Evolutionary conservation across 2,329 filamentous ascomycete genomes (phyloP).

Genomic region (Colletotrichum sp.): DNA sequence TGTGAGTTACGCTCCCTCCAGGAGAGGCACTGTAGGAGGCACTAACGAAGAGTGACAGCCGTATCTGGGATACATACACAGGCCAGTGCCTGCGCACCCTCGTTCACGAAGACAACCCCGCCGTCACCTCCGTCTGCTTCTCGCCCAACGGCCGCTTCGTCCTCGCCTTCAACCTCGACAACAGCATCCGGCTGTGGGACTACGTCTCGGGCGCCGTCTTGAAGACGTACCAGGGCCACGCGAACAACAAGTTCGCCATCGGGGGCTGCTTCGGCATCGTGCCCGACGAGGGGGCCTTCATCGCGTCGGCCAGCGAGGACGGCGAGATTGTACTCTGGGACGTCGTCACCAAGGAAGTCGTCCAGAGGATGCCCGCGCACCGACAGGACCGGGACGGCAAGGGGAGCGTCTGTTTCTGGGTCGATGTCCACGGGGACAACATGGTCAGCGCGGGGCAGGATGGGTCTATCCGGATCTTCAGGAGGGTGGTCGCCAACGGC

Average conservation of each 20-base stretch:
- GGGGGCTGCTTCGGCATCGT: slow-evolving; percentile 77
- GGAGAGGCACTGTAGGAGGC: not conserved
- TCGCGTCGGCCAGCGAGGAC: slow-evolving; percentile 86
- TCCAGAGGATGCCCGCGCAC: slow-evolving; percentile 67
- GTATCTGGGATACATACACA: slow-evolving; percentile 94
- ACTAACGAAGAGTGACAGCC: slow-evolving; percentile 44
- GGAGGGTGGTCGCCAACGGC: slow-evolving; percentile 26
- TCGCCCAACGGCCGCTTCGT: slow-evolving; percentile 93
- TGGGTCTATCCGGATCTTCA: slow-evolving; percentile 54
- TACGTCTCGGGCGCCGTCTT: slow-evolving; percentile 90
- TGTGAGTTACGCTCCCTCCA: slow-evolving; percentile 53
- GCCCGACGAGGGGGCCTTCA: slow-evolving; percentile 54
- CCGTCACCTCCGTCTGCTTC: slow-evolving; percentile 88
- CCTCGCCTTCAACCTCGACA: slow-evolving; percentile 89
- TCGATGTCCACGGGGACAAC: slow-evolving; percentile 60
- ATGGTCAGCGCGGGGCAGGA: slow-evolving; percentile 65
- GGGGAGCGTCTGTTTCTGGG: slow-evolving; percentile 67
- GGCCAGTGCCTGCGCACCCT: slow-evolving; percentile 94
- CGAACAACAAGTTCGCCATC: slow-evolving; percentile 84
- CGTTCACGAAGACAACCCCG: slow-evolving; percentile 94
- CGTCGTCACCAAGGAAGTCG: slow-evolving; percentile 79
- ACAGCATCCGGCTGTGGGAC: slow-evolving; percentile 90
- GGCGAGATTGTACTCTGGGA: slow-evolving; percentile 89
- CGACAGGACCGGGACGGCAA: slow-evolving; percentile 28
- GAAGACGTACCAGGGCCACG: slow-evolving; percentile 96